Evolutionary conservation across 345 rosid species (phyloP).

Genomic region (Eucalyptus dawsonii): DNA sequence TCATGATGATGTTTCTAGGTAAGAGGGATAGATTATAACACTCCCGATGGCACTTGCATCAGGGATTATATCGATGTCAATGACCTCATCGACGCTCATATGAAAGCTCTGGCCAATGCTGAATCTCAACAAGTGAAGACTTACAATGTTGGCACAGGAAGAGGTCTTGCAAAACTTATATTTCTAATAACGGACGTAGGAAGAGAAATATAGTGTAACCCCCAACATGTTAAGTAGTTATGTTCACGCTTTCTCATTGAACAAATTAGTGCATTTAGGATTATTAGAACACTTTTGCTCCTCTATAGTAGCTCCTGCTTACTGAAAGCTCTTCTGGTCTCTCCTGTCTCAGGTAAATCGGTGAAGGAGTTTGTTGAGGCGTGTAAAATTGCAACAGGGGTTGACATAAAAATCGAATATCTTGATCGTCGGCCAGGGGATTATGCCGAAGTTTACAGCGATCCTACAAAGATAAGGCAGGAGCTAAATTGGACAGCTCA

Average conservation of each 20-base stretch:
- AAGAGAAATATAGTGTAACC: background rate
- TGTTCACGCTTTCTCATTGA: background rate
- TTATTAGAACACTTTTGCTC: background rate
- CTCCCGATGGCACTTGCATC: constrained; percentile 86
- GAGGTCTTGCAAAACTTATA: constrained; percentile 15
- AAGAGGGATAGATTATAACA: constrained; percentile 89
- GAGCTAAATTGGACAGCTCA: constrained; percentile 91
- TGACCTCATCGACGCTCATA: constrained; percentile 94
- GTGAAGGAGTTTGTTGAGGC: constrained; percentile 98
- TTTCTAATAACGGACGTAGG: background rate
- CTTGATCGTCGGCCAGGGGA: constrained; percentile 94
- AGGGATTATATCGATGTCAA: constrained; percentile 97
- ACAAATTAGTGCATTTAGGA: background rate
- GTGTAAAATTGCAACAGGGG: constrained; percentile 81
- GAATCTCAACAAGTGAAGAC: constrained; percentile 59
- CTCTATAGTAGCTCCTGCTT: background rate
- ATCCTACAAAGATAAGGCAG: constrained; percentile 60
- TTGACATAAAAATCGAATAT: constrained; percentile 55
- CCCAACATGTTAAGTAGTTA: background rate
- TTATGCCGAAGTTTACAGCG: constrained; percentile 83
- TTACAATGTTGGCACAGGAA: constrained; percentile 95
- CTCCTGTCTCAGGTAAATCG: constrained; percentile 15
- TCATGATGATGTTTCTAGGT: constrained; percentile 28
- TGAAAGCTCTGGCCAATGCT: constrained; percentile 82
- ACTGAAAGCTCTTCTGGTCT: constrained; percentile 18